Base-by-base conservation (phyloP, 2,329 filamentous ascomycete genomes). In the Colletotrichum chrysophilum region DNA sequence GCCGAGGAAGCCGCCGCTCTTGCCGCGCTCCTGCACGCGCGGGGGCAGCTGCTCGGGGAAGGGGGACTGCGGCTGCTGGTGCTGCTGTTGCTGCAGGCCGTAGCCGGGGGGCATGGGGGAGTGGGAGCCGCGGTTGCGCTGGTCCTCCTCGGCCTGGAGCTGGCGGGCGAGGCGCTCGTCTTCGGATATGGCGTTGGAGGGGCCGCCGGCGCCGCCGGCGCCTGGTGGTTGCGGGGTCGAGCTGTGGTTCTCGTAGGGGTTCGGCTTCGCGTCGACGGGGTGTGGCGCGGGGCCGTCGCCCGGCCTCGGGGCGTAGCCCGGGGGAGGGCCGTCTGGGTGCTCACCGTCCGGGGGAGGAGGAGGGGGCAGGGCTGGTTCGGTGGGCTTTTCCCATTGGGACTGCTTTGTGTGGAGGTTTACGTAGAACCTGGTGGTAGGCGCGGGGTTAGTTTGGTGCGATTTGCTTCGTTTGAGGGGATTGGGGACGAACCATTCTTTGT, bases 341-440 rank as follows among this genome's bases (percentile, higher is more conserved):
- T 79, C 81, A 30, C 81, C 82, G 60, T 79, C 81, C 30, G 81
- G 78, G 30, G 81, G 82, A 4, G 89, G 84, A 32, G 87, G 82
- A 43, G 74, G 70, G 18, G 90, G 88, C 78, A 91, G 90, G 68
- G 92, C 92, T 58, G 94, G 93, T 69, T 89, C 89, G 48, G 92
- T 95, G 21, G 96, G 96, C 79, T 92, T 93, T 6, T 98, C 94
- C 96, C 96, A 98, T 89, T 96, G 94, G 7, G 96, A 98, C 82
- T 94, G 90, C 81, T 97, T 97, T 78, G 96, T 98, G 84, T 93
- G 91, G 76, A 94, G 91, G 87, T 98, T 97, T 76, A 98, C 94
- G 87, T 94, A 98, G 90, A 97, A 98, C 93, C 94, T 95, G 77
- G 8, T 12, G 28, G 3, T 38, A 16, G 38, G 18, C 38, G 58